A percentile compares a stretch with the other conserved stretches of the same genome.
Conservation (phyloP, 2,329 filamentous ascomycete genomes). For the Trichophyton benhamiae region DNA sequence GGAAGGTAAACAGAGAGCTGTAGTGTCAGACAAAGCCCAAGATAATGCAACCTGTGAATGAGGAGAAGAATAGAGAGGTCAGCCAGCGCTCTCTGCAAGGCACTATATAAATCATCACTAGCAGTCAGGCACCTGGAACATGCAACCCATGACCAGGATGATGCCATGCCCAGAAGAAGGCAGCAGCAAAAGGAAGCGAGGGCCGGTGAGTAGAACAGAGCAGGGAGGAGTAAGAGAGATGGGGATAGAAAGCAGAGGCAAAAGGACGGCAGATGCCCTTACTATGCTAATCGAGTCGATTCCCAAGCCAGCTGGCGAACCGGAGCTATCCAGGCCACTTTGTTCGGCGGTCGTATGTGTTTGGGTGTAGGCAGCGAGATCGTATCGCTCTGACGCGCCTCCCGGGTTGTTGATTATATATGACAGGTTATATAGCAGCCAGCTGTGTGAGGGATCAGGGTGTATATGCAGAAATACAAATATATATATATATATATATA, state of each 20-base stretch:
- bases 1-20: not conserved
- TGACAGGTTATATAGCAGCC: not conserved
- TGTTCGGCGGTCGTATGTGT: not conserved
- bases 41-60: not conserved
- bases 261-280: not conserved
- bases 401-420: not conserved
- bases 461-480: not conserved
- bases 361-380: not conserved
- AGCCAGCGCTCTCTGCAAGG: slow-evolving; percentile 1
- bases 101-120: not conserved
- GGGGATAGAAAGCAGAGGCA: not conserved
- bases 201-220: not conserved
- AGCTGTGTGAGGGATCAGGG: not conserved
- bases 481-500: not conserved
- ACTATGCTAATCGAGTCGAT: not conserved
- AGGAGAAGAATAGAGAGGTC: not conserved
- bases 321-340: not conserved
- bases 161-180: not conserved
- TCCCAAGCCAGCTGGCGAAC: not conserved
- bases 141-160: not conserved
- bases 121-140: not conserved
- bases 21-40: not conserved
- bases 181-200: not conserved
- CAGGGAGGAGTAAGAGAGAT: not conserved
- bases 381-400: not conserved